These are phyloP conservation scores for Oemleria cerasiformis DNA, from an alignment of 306 rosid genomes.

Conservation along the genomic window DNA sequence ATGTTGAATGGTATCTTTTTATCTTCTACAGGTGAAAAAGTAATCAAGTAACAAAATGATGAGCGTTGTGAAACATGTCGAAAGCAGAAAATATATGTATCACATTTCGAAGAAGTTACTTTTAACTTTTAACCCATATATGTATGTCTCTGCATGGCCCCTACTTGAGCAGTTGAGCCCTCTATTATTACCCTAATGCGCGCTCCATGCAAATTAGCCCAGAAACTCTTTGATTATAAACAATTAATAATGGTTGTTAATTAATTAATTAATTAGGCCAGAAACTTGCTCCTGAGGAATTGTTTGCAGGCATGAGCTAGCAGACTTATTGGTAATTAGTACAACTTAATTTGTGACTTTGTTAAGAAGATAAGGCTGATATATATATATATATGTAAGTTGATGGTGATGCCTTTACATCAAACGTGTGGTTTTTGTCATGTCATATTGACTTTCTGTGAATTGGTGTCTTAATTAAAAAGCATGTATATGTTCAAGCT, in stretches of 20 bases:
- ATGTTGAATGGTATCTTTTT: conserved; percentile 36
- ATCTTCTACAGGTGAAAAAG: conserved; percentile 41
- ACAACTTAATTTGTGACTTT: no score
- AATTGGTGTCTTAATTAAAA: conserved; percentile 12
- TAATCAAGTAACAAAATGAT: conserved; percentile 47
- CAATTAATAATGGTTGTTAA: no score
- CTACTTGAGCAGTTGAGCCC: conserved; percentile 22
- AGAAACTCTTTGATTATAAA: no score
- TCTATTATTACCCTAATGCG: background rate
- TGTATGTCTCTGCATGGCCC: conserved; percentile 7
- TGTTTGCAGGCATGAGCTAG: no score
- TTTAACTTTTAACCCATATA: conserved; percentile 13
- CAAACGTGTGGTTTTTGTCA: background rate
- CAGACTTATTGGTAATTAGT: no score
- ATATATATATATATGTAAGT: no score
- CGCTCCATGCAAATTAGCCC: no score
- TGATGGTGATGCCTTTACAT: background rate
- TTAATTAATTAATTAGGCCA: no score
- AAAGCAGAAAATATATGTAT: conserved; percentile 35
- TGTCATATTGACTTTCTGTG: background rate
- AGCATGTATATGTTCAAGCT: background rate
- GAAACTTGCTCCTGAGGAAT: no score
- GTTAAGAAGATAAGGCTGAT: no score
- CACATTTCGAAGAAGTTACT: conserved; percentile 1
- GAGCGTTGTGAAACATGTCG: conserved; percentile 40